A percentile compares a stretch with the other conserved stretches of the same genome.
phyloP scores from a whole-genome alignment of 2,329 filamentous ascomycete species.

The Mycosphaerella sp. region DNA sequence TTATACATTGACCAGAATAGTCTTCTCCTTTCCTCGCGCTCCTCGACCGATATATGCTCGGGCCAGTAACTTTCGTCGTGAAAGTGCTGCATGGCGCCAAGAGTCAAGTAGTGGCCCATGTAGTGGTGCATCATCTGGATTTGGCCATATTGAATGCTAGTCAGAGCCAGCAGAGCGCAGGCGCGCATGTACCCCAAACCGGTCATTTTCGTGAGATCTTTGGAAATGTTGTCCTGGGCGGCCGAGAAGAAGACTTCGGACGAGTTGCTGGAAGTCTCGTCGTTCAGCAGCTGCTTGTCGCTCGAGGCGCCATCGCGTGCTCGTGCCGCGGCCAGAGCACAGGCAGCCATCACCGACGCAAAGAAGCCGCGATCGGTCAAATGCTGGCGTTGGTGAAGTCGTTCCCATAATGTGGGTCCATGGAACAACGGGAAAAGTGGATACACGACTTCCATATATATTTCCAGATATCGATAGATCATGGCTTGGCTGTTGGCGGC shows the following conservation, averaged over 20 bases:
- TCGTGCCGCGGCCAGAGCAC: constrained; percentile 45
- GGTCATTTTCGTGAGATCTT: constrained; percentile 34
- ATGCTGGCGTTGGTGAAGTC: constrained; percentile 41
- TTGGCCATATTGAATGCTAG: constrained; percentile 48
- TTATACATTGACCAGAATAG: constrained; percentile 54
- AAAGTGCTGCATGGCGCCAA: constrained; percentile 45
- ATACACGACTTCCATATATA: constrained; percentile 51
- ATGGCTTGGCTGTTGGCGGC: constrained; percentile 35
- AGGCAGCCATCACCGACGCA: constrained; percentile 48
- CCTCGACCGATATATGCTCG: constrained; percentile 38
- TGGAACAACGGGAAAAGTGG: constrained; percentile 51
- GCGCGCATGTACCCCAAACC: constrained; percentile 41
- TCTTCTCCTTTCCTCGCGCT: constrained; percentile 45
- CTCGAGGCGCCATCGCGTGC: constrained; percentile 46
- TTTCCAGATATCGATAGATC: constrained; percentile 39
- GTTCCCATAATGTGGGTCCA: constrained; percentile 38
- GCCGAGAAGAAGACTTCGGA: constrained; percentile 43
- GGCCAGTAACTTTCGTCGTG: constrained; percentile 52
- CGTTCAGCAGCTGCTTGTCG: constrained; percentile 24
- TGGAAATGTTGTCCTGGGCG: constrained; percentile 37
- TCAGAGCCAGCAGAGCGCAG: constrained; percentile 46
- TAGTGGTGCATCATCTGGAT: constrained; percentile 47
- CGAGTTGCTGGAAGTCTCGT: constrained; percentile 22
- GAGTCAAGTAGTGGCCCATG: constrained; percentile 46
- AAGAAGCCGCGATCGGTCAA: constrained; percentile 41